phyloP scores from a whole-genome alignment of 495 filamentous ascomycete genomes.

The Bacidia rubella region DNA sequence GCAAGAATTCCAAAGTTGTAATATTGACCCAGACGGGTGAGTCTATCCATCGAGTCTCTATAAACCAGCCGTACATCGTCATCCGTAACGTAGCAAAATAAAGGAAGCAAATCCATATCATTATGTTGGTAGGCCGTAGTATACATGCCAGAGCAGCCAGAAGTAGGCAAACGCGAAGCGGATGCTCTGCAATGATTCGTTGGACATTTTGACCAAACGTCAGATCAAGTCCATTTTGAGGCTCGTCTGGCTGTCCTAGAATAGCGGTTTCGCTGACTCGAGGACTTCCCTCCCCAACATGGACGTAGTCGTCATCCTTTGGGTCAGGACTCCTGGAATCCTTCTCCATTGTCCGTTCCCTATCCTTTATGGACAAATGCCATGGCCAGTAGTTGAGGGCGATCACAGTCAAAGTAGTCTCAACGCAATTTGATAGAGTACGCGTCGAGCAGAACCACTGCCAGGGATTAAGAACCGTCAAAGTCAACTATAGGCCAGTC shows the following conservation, averaged over 20 bases:
- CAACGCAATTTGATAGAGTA: slow-evolving; percentile 85
- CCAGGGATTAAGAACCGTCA: slow-evolving; percentile 78
- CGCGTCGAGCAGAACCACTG: slow-evolving; percentile 93
- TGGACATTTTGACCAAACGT: slow-evolving; percentile 7
- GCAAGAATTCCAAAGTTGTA: slow-evolving; percentile 30
- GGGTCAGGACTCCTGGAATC: slow-evolving; percentile 6
- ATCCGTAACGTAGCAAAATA: slow-evolving; percentile 31
- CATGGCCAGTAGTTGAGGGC: slow-evolving; percentile 84
- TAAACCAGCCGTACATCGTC: slow-evolving; percentile 12
- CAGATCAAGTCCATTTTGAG: not conserved
- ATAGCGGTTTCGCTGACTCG: slow-evolving; percentile 13
- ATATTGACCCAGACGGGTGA: slow-evolving; percentile 23
- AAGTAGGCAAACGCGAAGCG: slow-evolving; percentile 52
- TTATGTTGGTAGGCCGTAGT: slow-evolving; percentile 75
- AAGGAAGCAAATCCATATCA: slow-evolving; percentile 63
- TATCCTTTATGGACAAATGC: slow-evolving; percentile 37
- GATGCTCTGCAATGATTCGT: slow-evolving; percentile 14
- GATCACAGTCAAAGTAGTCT: slow-evolving; percentile 71
- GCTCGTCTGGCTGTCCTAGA: slow-evolving; percentile 18
- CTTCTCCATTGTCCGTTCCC: slow-evolving; percentile 10
- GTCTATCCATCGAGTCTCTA: slow-evolving; percentile 15
- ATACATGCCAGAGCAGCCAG: slow-evolving; percentile 75
- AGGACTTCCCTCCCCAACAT: slow-evolving; percentile 6
- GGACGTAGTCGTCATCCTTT: not conserved
- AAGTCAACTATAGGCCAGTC: slow-evolving; percentile 30